Evolutionary conservation across 2,329 filamentous ascomycete species (phyloP), one percentile per base, ranked within the genome.

Genomic region (Hymenoscyphus repandus): DNA sequence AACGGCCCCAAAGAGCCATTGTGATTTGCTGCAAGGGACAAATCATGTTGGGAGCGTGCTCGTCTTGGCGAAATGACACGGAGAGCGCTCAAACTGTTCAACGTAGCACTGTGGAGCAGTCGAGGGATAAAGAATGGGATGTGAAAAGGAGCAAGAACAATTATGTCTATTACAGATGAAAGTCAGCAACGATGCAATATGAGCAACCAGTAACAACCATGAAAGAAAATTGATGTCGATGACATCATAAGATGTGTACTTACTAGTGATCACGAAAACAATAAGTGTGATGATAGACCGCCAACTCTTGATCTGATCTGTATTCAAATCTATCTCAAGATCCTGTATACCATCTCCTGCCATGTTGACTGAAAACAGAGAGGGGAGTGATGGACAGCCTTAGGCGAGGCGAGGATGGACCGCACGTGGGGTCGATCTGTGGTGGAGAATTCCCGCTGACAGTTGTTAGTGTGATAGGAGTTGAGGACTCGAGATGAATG

Each of bases 261-360:
- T 70, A 88, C 85, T 89, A 4, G 85, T 84, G 37, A 86, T 39
- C 32, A 88, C 71, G 60, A 89, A 89, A 40, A 84, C 76, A 47
- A 89, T 69, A 32, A 89, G 72, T 0, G 84, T 88, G 50, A 88
- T 68, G 45, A 89, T 88, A 13, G 85, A 87, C 45, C 78, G 74
- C 85, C 84, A 88, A 51, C 78, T 67, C 49, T 67, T 76, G 60
- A 89, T 88, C 57, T 75, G 68, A 43, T 66, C 66, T 2, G 44
- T 47, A 48, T 49, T 42, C 6, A 40, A 7, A 27, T 27, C 22
- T 27, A 27, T 27, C 4, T 27, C 22, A 27, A 27, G 22, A 27
- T 27, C 4, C 7, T 27, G 22, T 27, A 7, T 7, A 27, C 7
- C 10, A 45, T 13, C 17, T 45, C 61, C 56, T 11, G 61, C 57